These are phyloP conservation scores for Candida frijolesensis DNA, from an alignment of 1,139 yeast species.

Conservation along the genomic window DNA sequence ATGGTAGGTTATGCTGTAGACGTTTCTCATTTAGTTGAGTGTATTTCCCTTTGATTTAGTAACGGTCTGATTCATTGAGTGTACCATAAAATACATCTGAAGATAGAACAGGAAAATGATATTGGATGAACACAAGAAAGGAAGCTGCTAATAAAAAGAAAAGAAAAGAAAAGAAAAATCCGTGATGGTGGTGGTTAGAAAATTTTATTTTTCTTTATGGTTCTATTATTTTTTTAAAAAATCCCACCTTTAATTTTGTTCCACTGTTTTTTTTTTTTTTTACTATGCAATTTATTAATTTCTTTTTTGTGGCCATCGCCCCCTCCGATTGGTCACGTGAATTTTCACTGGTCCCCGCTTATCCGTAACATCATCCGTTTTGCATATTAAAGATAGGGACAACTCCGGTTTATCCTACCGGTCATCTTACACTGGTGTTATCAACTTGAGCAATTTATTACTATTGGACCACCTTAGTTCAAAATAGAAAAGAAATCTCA, in stretches of 20 bases:
- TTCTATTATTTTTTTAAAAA: neutral
- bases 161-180: neutral
- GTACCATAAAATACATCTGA: slow-evolving; percentile 4
- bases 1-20: neutral
- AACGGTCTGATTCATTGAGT: slow-evolving; percentile 1
- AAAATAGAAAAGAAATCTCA: neutral
- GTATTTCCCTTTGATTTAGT: neutral
- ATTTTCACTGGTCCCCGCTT: neutral
- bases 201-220: neutral
- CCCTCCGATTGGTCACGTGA: neutral
- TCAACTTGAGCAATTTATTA: too few relatives aligned
- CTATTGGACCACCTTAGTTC: too few relatives aligned
- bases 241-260: neutral
- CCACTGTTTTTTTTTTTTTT: too few relatives aligned
- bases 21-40: slow-evolving; percentile 2
- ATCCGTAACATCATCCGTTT: neutral
- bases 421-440: too few relatives aligned
- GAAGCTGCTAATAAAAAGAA: neutral
- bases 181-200: neutral
- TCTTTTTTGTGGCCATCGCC: neutral
- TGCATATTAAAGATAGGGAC: too few relatives aligned
- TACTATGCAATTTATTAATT: neutral
- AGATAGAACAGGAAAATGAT: neutral
- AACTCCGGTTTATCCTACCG: too few relatives aligned
- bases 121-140: neutral